A percentile compares a stretch with the other conserved stretches of the same genome.
Evolutionary conservation across 2,329 filamentous ascomycete genomes (phyloP).

Genomic region (Bipolaris gigantea): DNA sequence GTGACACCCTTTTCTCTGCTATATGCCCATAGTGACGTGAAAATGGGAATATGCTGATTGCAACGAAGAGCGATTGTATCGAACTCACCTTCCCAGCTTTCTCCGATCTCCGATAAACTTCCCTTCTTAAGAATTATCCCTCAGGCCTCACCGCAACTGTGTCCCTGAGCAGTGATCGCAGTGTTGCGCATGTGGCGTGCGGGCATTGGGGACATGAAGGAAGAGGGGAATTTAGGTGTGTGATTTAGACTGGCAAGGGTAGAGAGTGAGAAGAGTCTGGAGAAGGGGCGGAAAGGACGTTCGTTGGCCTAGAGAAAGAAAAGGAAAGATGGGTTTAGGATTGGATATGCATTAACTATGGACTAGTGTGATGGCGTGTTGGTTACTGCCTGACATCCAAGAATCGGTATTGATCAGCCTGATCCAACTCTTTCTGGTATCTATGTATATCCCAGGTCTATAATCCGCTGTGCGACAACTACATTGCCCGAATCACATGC

Average conservation of each 20-base stretch:
- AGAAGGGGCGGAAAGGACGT: neutral
- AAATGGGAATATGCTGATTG: neutral
- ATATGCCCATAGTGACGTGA: neutral
- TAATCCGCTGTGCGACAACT: neutral
- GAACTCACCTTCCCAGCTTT: neutral
- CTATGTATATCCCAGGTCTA: too few relatives aligned
- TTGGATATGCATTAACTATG: too few relatives aligned
- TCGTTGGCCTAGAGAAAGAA: too few relatives aligned
- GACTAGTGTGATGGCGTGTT: too few relatives aligned
- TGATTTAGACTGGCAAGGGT: neutral
- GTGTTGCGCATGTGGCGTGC: neutral
- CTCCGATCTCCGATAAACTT: neutral
- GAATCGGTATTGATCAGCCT: neutral
- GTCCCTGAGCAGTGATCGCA: neutral
- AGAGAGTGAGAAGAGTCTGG: neutral
- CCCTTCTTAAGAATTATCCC: too few relatives aligned
- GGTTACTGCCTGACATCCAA: too few relatives aligned
- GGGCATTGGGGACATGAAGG: constrained; percentile 3
- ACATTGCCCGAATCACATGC: neutral
- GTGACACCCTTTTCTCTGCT: too few relatives aligned
- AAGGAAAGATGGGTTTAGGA: too few relatives aligned
- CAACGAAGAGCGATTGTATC: neutral
- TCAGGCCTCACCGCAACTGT: neutral
- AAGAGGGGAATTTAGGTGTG: neutral
- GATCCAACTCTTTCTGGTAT: neutral